Evolutionary conservation across 371 early-diverging fungal genomes (phyloP).

Genomic region (Mucor irregularis): DNA sequence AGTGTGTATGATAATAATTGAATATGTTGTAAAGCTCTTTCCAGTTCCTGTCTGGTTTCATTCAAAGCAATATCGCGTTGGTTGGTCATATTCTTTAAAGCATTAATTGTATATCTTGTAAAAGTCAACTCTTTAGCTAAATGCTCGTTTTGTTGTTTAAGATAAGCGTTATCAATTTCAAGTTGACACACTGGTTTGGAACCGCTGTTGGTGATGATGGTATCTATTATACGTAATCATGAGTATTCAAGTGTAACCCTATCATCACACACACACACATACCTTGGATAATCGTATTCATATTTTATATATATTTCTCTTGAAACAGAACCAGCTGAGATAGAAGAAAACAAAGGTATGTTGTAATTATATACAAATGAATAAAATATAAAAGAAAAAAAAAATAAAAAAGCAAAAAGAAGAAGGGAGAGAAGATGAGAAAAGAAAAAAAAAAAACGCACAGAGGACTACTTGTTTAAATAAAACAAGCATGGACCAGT

Average conservation of each 20-base stretch:
- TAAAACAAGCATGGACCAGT: background rate
- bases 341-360: background rate
- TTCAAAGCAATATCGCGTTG: conserved; percentile 39
- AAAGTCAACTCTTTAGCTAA: conserved; percentile 41
- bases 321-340: conserved; percentile 19
- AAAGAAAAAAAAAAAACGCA: background rate
- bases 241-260: background rate
- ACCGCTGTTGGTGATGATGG: no score
- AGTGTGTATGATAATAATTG: conserved; percentile 15
- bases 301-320: background rate
- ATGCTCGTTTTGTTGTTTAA: conserved; percentile 44
- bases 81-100: conserved; percentile 37
- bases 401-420: conserved; percentile 1
- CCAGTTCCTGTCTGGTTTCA: conserved; percentile 55
- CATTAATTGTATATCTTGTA: conserved; percentile 46
- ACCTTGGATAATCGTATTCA: conserved; percentile 4
- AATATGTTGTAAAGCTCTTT: conserved; percentile 43
- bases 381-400: background rate
- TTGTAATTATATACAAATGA: background rate
- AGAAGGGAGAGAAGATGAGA: background rate
- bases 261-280: background rate
- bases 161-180: conserved; percentile 44
- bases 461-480: background rate
- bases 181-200: conserved; percentile 24
- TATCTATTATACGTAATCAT: conserved; percentile 3